Base-by-base conservation (phyloP, 1,284 basidiomycete species). In the Irpex sp. region DNA sequence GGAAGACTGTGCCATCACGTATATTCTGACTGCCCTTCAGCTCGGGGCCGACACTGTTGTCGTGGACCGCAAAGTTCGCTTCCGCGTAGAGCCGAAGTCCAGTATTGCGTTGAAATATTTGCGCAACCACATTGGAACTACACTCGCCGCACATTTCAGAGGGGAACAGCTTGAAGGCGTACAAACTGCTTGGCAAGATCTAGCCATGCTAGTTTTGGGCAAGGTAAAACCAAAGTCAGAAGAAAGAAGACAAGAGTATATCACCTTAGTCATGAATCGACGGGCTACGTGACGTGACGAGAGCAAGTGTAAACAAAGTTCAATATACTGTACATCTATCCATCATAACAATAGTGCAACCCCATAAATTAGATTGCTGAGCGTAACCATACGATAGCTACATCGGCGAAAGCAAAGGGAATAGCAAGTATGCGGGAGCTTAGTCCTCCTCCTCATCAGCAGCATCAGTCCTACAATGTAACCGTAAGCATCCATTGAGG, bases 31-130 rank as follows among this genome's bases (percentile, higher is more conserved):
- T 17, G 8, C 55, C 64, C 9, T 49, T 17, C 58, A 97, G 93
- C 78, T 93, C 47, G 79, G 87, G 17, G 87, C 94, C 0, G 82
- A 91, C 64, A 85, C 83, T 8, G 80, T 88, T n/a, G 82, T 85
- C 61, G 83, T 98, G 62, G 97, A 98, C 58, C 88, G 93, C 59
- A 97, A 94, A 76, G 82, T 96, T 75, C 87, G 85, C 65, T 94
- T 91, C 72, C 83, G 83, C 44, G 75, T 93, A 8, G 72, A 86
- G 1, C 85, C 92, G 0, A 94, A 91, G 77, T 80, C 88, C 0
- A 86, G 87, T 62, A 74, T 97, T 52, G 95, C 95, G 0, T 79
- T 98, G 69, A 96, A 96, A 73, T 73, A 85, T 60, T 78, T 99
- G 47, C 88, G 96, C 11, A 81, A 80, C 17, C 87, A 91, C 58